phyloP scores from a whole-genome alignment of 768 basidiomycete genomes.

The Leccinum arenicola region DNA sequence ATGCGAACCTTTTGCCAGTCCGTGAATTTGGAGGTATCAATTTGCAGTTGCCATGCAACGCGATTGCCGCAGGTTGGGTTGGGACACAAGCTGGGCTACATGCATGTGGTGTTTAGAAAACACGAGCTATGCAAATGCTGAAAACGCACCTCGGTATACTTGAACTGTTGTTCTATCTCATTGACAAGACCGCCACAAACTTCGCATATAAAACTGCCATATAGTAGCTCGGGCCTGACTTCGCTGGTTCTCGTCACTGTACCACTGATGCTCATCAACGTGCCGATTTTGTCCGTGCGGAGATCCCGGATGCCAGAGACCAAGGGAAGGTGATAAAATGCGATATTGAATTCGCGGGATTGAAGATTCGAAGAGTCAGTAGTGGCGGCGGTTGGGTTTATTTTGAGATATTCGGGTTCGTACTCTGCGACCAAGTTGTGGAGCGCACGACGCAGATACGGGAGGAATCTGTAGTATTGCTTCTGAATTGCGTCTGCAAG shows the following conservation, averaged over 20 bases:
- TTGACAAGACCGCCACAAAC: conserved; percentile 81
- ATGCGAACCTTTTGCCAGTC: conserved; percentile 99
- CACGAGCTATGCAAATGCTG: conserved; percentile 1
- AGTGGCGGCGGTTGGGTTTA: conserved; percentile 85
- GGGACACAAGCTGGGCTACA: conserved; percentile 86
- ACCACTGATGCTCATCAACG: conserved; percentile 91
- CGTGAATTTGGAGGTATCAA: conserved; percentile 94
- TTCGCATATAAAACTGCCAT: conserved; percentile 91
- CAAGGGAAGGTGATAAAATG: conserved; percentile 92
- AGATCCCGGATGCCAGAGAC: conserved; percentile 94
- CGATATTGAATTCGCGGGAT: conserved; percentile 91
- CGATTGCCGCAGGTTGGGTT: conserved; percentile 94
- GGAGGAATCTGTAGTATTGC: conserved; percentile 96
- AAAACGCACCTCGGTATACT: conserved; percentile 85
- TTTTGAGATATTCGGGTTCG: conserved; percentile 93
- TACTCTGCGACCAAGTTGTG: conserved; percentile 85
- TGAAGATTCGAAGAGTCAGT: conserved; percentile 85
- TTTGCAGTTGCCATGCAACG: conserved; percentile 87
- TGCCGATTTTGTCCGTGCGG: conserved; percentile 90
- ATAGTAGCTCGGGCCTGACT: conserved; percentile 92
- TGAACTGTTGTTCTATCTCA: conserved; percentile 99
- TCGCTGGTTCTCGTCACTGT: conserved; percentile 98
- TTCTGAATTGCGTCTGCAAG: conserved; percentile 91
- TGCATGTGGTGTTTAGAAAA: neutral
- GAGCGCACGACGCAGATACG: conserved; percentile 88